A percentile compares a stretch with the other conserved stretches of the same genome.
Evolutionary conservation across 208 protist species (phyloP).

Genomic region (Porcisia deanei): DNA sequence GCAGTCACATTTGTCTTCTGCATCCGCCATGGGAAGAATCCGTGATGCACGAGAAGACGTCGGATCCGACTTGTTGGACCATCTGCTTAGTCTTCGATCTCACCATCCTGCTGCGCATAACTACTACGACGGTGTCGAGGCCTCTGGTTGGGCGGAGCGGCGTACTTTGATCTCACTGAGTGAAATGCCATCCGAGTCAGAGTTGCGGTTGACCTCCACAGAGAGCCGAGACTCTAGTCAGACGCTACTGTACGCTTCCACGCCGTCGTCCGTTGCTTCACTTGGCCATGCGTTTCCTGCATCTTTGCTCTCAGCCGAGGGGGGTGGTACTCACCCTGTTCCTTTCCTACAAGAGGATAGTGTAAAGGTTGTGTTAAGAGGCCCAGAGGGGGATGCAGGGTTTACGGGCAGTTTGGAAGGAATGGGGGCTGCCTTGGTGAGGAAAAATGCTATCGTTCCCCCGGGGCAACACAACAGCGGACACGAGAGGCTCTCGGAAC

Average conservation of each 20-base stretch:
- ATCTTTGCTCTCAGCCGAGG: conserved; percentile 3
- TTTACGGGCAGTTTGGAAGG: neutral
- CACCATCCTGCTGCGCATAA: conserved; percentile 1
- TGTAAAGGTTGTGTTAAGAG: neutral
- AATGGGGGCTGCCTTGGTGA: neutral
- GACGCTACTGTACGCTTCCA: neutral
- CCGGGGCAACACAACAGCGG: neutral
- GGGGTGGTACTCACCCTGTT: conserved; percentile 9
- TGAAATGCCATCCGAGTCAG: conserved; percentile 26
- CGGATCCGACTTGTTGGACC: conserved; percentile 11
- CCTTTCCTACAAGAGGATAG: neutral
- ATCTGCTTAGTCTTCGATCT: conserved; percentile 3
- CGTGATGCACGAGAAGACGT: neutral
- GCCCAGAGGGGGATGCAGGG: neutral
- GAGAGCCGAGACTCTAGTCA: conserved; percentile 4
- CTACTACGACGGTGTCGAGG: conserved; percentile 23
- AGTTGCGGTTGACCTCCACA: conserved; percentile 15
- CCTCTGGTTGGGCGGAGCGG: conserved; percentile 17
- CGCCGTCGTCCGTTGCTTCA: conserved; percentile 1
- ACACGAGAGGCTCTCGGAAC: neutral
- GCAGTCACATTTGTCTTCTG: neutral
- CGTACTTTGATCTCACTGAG: conserved; percentile 28
- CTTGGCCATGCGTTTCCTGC: neutral
- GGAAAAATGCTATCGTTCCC: neutral
- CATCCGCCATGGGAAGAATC: neutral